Evolutionary conservation across 2,329 filamentous ascomycete genomes (phyloP).

Genomic region (Fusarium lateritium): DNA sequence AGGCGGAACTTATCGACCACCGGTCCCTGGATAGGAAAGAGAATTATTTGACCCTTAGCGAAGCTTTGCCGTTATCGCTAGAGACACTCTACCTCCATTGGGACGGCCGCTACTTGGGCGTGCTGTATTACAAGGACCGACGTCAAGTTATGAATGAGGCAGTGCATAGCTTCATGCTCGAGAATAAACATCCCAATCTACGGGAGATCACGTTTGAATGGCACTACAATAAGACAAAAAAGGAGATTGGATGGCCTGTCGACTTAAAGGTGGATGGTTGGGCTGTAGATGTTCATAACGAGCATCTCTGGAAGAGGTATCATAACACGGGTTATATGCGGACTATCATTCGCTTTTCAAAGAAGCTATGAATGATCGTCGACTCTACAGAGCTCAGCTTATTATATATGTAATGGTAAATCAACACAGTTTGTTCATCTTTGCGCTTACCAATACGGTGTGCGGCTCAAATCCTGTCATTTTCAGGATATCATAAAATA

Average conservation of each 20-base stretch:
- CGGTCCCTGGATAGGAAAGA: too few relatives aligned
- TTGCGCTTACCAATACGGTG: not conserved
- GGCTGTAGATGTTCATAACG: not conserved
- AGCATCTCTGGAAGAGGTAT: not conserved
- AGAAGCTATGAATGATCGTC: not conserved
- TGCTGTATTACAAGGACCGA: rapidly evolving
- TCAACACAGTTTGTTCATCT: not conserved
- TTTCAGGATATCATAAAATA: constrained; percentile 18
- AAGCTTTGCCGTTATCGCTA: constrained; percentile 12
- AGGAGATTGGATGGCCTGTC: not conserved
- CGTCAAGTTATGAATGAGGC: not conserved
- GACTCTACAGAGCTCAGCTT: not conserved
- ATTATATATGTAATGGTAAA: not conserved
- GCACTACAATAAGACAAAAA: not conserved
- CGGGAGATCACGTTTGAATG: constrained; percentile 17
- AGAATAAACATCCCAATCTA: not conserved
- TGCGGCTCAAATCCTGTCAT: constrained; percentile 5
- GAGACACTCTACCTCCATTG: constrained; percentile 13
- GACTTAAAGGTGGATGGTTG: constrained; percentile 9
- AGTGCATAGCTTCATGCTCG: not conserved
- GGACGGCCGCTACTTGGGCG: not conserved
- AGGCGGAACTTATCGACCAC: not conserved
- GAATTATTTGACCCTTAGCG: not conserved
- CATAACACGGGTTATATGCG: not conserved
- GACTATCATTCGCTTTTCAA: not conserved